Evolutionary conservation across 164 flowering plant species (phyloP).

Genomic region (Pachysandra terminalis): DNA sequence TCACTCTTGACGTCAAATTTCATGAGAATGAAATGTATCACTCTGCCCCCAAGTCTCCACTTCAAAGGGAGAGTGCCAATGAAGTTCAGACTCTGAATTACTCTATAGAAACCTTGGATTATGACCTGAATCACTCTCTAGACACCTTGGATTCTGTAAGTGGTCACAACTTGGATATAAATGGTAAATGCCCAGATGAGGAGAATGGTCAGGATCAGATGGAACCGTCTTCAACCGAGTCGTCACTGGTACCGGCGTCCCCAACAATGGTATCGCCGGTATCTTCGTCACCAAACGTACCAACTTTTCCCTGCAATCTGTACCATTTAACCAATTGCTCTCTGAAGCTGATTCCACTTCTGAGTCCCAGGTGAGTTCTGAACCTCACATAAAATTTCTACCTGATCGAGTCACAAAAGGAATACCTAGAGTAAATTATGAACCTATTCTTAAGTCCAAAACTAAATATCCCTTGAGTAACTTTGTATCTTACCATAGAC

Average conservation of each 20-base stretch:
- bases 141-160: background rate
- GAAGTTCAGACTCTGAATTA: background rate
- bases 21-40: conserved; percentile 16
- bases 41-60: conserved; percentile 2
- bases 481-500: conserved; percentile 8
- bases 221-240: too few relatives aligned
- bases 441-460: background rate
- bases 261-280: too few relatives aligned
- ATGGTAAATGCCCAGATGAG: background rate
- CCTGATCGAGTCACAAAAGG: conserved; percentile 9
- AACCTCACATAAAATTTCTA: background rate
- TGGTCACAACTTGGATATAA: background rate
- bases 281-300: background rate
- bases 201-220: background rate
- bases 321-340: conserved; percentile 8
- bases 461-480: conserved; percentile 1
- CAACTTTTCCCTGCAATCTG: background rate
- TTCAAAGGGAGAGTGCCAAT: conserved; percentile 13
- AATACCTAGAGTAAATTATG: conserved; percentile 2
- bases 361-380: background rate
- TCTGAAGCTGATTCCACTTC: background rate
- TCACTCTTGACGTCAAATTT: conserved; percentile 17
- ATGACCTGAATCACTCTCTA: background rate
- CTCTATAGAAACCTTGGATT: background rate
- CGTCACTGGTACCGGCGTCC: too few relatives aligned